These are phyloP conservation scores for Peronosclerospora sorghi DNA, from an alignment of 352 stramenopile species.

Conservation along the genomic window DNA sequence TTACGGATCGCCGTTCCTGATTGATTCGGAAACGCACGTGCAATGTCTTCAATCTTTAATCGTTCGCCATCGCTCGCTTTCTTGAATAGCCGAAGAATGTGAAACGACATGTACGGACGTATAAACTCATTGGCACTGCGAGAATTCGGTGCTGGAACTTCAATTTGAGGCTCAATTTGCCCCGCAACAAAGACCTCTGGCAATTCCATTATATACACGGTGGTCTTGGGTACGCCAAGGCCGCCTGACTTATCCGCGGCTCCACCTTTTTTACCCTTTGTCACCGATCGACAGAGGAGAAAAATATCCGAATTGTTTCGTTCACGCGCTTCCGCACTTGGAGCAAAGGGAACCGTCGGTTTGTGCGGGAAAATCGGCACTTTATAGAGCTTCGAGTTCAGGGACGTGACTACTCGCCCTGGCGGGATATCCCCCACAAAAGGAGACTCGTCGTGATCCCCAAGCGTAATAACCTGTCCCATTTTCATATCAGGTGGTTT, in stretches of 20 bases:
- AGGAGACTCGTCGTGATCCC: slow-evolving; percentile 66
- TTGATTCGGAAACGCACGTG: slow-evolving; percentile 70
- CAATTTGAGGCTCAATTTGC: slow-evolving; percentile 74
- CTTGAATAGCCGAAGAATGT: slow-evolving; percentile 77
- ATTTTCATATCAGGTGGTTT: slow-evolving; percentile 72
- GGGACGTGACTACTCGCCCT: slow-evolving; percentile 59
- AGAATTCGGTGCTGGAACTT: slow-evolving; percentile 74
- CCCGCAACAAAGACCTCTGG: slow-evolving; percentile 65
- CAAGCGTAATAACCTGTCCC: slow-evolving; percentile 75
- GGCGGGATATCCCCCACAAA: slow-evolving; percentile 75
- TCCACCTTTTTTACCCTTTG: slow-evolving; percentile 58
- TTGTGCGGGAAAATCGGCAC: slow-evolving; percentile 72
- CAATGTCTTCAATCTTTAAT: slow-evolving; percentile 79
- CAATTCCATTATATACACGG: slow-evolving; percentile 67
- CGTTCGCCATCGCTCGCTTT: slow-evolving; percentile 68
- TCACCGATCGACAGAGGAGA: slow-evolving; percentile 53
- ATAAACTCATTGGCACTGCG: slow-evolving; percentile 78
- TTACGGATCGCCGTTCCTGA: slow-evolving; percentile 75
- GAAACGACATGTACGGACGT: slow-evolving; percentile 78
- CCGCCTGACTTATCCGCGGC: slow-evolving; percentile 16
- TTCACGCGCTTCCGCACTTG: slow-evolving; percentile 25
- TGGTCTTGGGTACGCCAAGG: slow-evolving; percentile 44
- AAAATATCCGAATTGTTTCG: slow-evolving; percentile 52
- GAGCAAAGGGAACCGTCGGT: slow-evolving; percentile 38
- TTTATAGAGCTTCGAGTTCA: slow-evolving; percentile 81